These are phyloP conservation scores for slime mould (Dictyostelium discoideum) DNA, from an alignment of 78 protist species.

Conservation along the genomic window dicty_2.7 NC_007089.4:5377501-5378000, in stretches of 20 bases:
- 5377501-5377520: too few relatives aligned
- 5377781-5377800: conserved; percentile 57
- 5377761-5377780: conserved; percentile 45
- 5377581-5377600: too few relatives aligned
- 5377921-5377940: background rate
- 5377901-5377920: background rate
- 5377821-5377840: background rate
- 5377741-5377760: conserved; percentile 3
- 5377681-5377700: conserved; percentile 28
- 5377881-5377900: background rate
- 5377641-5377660: background rate
- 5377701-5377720: conserved; percentile 62
- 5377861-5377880: background rate
- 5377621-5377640: background rate
- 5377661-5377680: background rate
- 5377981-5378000: background rate
- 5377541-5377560: too few relatives aligned
- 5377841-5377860: background rate
- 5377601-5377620: background rate
- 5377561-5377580: too few relatives aligned
- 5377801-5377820: background rate
- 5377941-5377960: background rate
- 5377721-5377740: conserved; percentile 41
- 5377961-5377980: conserved; percentile 3
- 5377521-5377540: too few relatives aligned